These are phyloP conservation scores for Lichtheimia ornata DNA, from an alignment of 371 early-diverging fungal genomes.

Conservation along the genomic window DNA sequence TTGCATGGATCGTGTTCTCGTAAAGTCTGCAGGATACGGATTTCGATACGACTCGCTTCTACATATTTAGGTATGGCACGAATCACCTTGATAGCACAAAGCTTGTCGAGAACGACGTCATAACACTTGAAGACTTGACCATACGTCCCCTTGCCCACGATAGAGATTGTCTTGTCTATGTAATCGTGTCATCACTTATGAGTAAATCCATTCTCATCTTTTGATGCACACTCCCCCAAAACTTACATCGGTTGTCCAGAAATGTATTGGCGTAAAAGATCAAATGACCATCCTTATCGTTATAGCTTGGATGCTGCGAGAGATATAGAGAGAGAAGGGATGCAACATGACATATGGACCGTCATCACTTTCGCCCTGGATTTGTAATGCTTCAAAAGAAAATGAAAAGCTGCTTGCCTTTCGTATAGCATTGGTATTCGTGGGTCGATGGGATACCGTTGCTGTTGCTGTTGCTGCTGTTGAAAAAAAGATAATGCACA, in stretches of 20 bases:
- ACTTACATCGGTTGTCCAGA: conserved; percentile 74
- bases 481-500: too few relatives aligned
- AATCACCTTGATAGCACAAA: conserved; percentile 82
- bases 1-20: conserved; percentile 77
- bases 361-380: too few relatives aligned
- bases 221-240: background rate
- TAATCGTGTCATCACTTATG: background rate
- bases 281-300: conserved; percentile 91
- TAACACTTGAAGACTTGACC: conserved; percentile 93
- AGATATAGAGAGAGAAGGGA: background rate
- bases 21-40: conserved; percentile 80
- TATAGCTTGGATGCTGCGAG: conserved; percentile 4
- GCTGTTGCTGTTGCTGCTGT: too few relatives aligned
- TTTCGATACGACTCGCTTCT: conserved; percentile 90
- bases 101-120: conserved; percentile 62
- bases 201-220: too few relatives aligned
- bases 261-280: conserved; percentile 75
- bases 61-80: conserved; percentile 93
- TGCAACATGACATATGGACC: background rate
- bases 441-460: background rate
- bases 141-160: conserved; percentile 96
- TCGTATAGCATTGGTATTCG: too few relatives aligned
- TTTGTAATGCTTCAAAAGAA: too few relatives aligned
- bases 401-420: background rate
- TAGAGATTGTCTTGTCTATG: conserved; percentile 80